Conservation (phyloP, 345 rosid species). For the Cardamine chenopodiifolia region DNA sequence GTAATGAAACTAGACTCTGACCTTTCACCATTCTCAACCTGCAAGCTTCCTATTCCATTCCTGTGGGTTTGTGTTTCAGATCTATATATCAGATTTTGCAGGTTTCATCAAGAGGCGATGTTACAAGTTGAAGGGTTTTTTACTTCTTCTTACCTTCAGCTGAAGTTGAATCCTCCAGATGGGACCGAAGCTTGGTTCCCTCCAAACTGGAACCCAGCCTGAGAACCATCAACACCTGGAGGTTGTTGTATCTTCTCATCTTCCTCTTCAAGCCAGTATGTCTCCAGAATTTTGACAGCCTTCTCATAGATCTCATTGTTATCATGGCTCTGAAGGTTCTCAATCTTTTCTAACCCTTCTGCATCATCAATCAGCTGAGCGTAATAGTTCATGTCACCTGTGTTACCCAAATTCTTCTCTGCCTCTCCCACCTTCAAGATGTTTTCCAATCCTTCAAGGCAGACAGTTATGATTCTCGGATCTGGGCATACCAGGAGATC, state of each 20-base stretch:
- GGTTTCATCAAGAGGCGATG: background rate
- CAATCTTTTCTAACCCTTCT: conserved; percentile 83
- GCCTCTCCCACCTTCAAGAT: conserved; percentile 83
- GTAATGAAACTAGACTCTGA: conserved; percentile 33
- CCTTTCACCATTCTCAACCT: conserved; percentile 15
- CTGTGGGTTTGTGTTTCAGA: conserved; percentile 28
- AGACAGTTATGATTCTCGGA: conserved; percentile 76
- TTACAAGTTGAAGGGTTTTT: conserved; percentile 1
- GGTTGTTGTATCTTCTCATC: conserved; percentile 73
- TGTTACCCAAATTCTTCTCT: conserved; percentile 59
- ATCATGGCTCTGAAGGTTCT: conserved; percentile 81
- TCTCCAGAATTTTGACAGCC: conserved; percentile 81
- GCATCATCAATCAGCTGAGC: conserved; percentile 84
- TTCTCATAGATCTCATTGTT: conserved; percentile 85
- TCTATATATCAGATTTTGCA: conserved; percentile 12
- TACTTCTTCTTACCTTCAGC: conserved; percentile 47
- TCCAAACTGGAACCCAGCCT: conserved; percentile 67
- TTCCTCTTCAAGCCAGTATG: conserved; percentile 86
- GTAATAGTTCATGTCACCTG: conserved; percentile 58
- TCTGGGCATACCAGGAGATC: conserved; percentile 86
- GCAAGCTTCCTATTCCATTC: conserved; percentile 17
- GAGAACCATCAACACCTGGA: conserved; percentile 58
- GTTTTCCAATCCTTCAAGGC: conserved; percentile 61
- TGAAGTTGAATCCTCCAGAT: conserved; percentile 78
- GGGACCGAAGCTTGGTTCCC: conserved; percentile 61